These are phyloP conservation scores for Geosiphon pyriformis DNA, from an alignment of 192 early-diverging fungal species.

Conservation along the genomic window DNA sequence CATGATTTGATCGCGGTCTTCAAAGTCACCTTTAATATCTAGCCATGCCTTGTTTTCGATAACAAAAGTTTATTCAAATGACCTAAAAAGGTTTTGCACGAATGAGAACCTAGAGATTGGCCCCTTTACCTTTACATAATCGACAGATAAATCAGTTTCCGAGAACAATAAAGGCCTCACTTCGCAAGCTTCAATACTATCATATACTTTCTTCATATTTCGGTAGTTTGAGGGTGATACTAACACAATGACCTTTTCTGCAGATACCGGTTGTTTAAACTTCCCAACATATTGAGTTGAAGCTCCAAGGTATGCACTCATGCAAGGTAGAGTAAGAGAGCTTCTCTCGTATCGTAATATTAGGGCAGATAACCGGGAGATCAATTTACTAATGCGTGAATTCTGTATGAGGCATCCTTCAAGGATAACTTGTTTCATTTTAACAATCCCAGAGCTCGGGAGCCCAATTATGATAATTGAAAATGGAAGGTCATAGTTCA, in stretches of 20 bases:
- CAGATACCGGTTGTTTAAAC: neutral
- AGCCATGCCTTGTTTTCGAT: too few relatives aligned
- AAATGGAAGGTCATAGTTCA: neutral
- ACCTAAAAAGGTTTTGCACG: too few relatives aligned
- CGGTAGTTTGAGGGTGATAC: neutral
- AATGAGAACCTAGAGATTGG: too few relatives aligned
- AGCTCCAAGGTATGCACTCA: neutral
- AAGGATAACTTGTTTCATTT: neutral
- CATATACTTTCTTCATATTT: conserved; percentile 2
- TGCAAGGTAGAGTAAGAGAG: neutral
- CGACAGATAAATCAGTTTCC: neutral
- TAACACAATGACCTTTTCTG: neutral
- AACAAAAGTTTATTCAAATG: too few relatives aligned
- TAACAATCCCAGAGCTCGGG: neutral
- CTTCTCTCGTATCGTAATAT: conserved; percentile 7
- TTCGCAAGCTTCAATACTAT: neutral
- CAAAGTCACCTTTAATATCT: neutral
- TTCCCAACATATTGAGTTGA: neutral
- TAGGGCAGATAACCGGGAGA: neutral
- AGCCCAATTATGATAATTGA: neutral
- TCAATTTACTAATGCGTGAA: neutral
- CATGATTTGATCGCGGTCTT: neutral
- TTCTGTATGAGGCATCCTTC: conserved; percentile 5
- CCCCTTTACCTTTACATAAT: conserved; percentile 3
- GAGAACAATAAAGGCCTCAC: conserved; percentile 4